These are phyloP conservation scores for Colletotrichum tropicale DNA, from an alignment of 2,329 filamentous ascomycete genomes.

Conservation along the genomic window DNA sequence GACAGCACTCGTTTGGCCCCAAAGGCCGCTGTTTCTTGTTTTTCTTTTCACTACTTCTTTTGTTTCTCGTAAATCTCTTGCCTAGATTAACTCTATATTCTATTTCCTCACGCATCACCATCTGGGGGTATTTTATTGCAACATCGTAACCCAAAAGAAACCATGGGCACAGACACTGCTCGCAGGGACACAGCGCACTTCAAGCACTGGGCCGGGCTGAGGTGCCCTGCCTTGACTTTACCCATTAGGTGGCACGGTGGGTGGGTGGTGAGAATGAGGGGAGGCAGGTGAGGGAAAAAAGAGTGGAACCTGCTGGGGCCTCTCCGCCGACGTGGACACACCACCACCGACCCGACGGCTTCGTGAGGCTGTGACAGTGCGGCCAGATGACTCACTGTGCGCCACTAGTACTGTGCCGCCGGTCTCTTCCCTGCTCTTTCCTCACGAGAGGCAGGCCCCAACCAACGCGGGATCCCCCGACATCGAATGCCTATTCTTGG, in stretches of 20 bases:
- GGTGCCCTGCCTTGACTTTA: background rate
- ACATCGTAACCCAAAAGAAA: background rate
- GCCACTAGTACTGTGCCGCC: background rate
- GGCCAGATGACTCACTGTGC: background rate
- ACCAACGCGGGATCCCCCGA: slow-evolving; percentile 13
- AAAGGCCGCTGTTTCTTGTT: background rate
- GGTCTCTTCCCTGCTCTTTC: background rate
- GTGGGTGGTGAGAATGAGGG: background rate
- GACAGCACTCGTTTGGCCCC: background rate
- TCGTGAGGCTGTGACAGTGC: slow-evolving; percentile 9
- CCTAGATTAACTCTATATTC: background rate
- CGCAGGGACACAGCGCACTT: background rate
- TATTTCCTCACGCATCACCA: background rate
- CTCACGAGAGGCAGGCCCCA: background rate
- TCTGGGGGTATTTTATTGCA: background rate
- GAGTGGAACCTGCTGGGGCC: background rate
- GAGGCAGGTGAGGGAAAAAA: slow-evolving; percentile 9
- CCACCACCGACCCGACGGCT: background rate
- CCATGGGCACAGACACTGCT: background rate
- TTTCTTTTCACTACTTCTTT: background rate
- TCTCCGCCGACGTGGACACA: slow-evolving; percentile 12
- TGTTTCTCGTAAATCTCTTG: background rate
- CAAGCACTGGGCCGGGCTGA: background rate
- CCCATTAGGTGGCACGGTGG: background rate
- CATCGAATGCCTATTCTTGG: slow-evolving; percentile 8